These are phyloP conservation scores for Plasmopara muralis DNA, from an alignment of 352 stramenopile genomes.

Conservation along the genomic window DNA sequence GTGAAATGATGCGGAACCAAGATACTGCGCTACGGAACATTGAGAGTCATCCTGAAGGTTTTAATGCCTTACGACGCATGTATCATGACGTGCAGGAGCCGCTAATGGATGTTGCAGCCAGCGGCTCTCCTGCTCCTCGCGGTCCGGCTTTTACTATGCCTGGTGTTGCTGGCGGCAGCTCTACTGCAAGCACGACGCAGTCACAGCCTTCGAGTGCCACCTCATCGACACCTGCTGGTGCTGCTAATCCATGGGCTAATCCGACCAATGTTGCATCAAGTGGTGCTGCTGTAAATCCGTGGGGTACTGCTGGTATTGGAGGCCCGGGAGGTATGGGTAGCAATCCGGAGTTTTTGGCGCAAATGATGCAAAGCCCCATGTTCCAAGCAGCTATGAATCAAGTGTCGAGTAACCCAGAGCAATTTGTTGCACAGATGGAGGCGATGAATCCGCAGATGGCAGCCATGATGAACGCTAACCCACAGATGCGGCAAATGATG, in stretches of 20 bases:
- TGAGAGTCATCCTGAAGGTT: slow-evolving; percentile 95
- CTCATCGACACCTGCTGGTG: slow-evolving; percentile 16
- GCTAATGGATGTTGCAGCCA: slow-evolving; percentile 88
- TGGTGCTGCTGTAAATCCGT: slow-evolving; percentile 57
- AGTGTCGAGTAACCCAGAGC: slow-evolving; percentile 72
- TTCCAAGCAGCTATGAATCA: slow-evolving; percentile 80
- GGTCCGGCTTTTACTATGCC: slow-evolving; percentile 81
- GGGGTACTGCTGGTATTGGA: slow-evolving; percentile 30
- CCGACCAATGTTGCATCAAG: slow-evolving; percentile 10
- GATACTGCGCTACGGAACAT: slow-evolving; percentile 96
- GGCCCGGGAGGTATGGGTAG: slow-evolving; percentile 23
- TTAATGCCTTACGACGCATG: slow-evolving; percentile 93
- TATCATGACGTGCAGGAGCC: slow-evolving; percentile 94
- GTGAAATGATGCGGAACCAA: slow-evolving; percentile 96
- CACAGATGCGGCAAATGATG: slow-evolving; percentile 86
- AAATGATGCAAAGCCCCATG: slow-evolving; percentile 83
- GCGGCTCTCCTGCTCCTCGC: slow-evolving; percentile 34
- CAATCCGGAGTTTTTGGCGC: slow-evolving; percentile 73
- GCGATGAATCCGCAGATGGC: slow-evolving; percentile 87
- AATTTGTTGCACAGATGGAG: slow-evolving; percentile 82
- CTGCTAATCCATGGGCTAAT: slow-evolving; percentile 58
- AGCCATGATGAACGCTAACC: slow-evolving; percentile 80
- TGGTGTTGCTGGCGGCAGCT: slow-evolving; percentile 49
- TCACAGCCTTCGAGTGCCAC: slow-evolving; percentile 12
- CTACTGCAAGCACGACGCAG: slow-evolving; percentile 19